These are phyloP conservation scores for Floccularia luteovirens DNA, from an alignment of 768 basidiomycete species.

Conservation along the genomic window DNA sequence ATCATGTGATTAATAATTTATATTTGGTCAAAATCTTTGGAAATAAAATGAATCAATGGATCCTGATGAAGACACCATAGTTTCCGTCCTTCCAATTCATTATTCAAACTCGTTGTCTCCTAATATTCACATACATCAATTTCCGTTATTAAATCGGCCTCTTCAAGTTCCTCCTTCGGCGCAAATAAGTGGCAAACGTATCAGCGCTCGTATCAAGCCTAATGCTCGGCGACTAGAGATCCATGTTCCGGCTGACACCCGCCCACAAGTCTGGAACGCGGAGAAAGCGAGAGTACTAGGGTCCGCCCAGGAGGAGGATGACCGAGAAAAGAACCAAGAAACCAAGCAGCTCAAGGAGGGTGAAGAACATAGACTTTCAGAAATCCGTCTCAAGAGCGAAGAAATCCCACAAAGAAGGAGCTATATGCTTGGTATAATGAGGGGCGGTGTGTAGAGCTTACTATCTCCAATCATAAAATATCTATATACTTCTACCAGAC, in stretches of 20 bases:
- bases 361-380: constrained; percentile 55
- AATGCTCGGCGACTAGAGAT: constrained; percentile 58
- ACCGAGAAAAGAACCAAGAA: constrained; percentile 72
- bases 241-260: constrained; percentile 76
- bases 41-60: constrained; percentile 12
- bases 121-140: constrained; percentile 74
- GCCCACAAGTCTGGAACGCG: constrained; percentile 75
- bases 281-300: constrained; percentile 65
- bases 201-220: constrained; percentile 67
- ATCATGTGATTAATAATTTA: no score
- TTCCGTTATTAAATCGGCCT: constrained; percentile 67
- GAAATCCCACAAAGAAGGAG: constrained; percentile 53
- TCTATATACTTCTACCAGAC: constrained; percentile 27
- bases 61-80: constrained; percentile 47
- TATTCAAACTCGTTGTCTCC: constrained; percentile 55
- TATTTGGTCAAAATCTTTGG: no score
- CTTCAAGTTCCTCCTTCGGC: constrained; percentile 76
- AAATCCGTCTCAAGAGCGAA: constrained; percentile 71
- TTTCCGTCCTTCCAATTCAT: constrained; percentile 65
- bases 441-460: constrained; percentile 43
- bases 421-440: constrained; percentile 73
- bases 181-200: constrained; percentile 61
- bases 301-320: constrained; percentile 60
- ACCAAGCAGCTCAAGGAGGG: constrained; percentile 31
- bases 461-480: constrained; percentile 7